These are phyloP conservation scores for Hypoxylon cercidicola DNA, from an alignment of 495 filamentous ascomycete species.

Conservation along the genomic window DNA sequence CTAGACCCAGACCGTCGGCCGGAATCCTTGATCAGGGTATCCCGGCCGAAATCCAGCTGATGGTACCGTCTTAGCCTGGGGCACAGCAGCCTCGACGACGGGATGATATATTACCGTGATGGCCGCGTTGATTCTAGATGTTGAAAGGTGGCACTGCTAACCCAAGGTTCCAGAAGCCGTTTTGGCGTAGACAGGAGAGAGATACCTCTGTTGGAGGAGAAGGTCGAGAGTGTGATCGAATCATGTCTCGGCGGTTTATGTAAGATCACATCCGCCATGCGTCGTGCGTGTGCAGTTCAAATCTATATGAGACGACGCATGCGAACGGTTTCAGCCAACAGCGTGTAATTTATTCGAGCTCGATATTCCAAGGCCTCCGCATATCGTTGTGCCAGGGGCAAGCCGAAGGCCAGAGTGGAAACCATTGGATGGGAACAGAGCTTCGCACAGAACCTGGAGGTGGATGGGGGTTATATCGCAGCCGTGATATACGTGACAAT, in stretches of 20 bases:
- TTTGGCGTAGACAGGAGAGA: slow-evolving; percentile 4
- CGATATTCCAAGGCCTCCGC: slow-evolving; percentile 36
- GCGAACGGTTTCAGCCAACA: slow-evolving; percentile 25
- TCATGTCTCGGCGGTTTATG: slow-evolving; percentile 30
- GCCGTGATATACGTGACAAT: slow-evolving; percentile 49
- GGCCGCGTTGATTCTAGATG: slow-evolving; percentile 13
- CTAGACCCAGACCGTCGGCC: slow-evolving; percentile 19
- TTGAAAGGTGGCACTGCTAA: slow-evolving; percentile 18
- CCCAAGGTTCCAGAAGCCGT: not conserved
- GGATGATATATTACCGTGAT: slow-evolving; percentile 27
- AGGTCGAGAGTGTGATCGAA: slow-evolving; percentile 18
- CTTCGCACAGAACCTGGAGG: slow-evolving; percentile 33
- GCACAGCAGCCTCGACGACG: slow-evolving; percentile 21
- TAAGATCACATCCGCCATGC: slow-evolving; percentile 19
- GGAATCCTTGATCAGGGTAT: slow-evolving; percentile 37
- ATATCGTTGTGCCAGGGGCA: slow-evolving; percentile 40
- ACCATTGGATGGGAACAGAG: slow-evolving; percentile 34
- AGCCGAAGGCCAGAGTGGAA: slow-evolving; percentile 19
- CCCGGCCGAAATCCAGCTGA: slow-evolving; percentile 32
- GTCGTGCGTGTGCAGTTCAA: slow-evolving; percentile 27
- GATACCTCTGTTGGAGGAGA: slow-evolving; percentile 14
- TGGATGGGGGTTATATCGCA: slow-evolving; percentile 48
- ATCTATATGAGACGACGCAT: slow-evolving; percentile 41
- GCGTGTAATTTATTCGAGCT: slow-evolving; percentile 25
- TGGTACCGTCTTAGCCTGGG: slow-evolving; percentile 11